Evolutionary conservation across 2,329 filamentous ascomycete species (phyloP).

Genomic region (Ophidiomyces ophidiicola): DNA sequence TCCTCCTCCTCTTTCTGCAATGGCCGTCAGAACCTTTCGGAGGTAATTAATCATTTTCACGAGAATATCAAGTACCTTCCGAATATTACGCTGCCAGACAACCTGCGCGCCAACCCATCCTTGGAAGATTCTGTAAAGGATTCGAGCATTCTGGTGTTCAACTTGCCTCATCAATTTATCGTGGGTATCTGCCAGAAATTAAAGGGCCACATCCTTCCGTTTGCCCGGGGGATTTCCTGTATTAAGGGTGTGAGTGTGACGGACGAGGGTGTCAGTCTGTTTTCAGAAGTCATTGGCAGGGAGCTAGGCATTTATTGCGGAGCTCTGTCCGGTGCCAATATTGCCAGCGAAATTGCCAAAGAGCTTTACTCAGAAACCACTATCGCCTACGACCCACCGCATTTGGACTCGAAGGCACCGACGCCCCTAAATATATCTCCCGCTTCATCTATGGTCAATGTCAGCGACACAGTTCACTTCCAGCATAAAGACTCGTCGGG

Average conservation of each 20-base stretch:
- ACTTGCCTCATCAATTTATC: constrained; percentile 85
- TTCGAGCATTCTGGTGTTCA: constrained; percentile 87
- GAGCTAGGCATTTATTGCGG: constrained; percentile 92
- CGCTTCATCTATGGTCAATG: constrained; percentile 35
- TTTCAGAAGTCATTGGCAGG: constrained; percentile 88
- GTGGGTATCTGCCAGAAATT: constrained; percentile 71
- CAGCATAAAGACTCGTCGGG: constrained; percentile 60
- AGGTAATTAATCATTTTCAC: constrained; percentile 79
- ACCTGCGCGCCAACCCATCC: constrained; percentile 40
- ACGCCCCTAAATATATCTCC: constrained; percentile 46
- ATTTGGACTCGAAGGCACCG: constrained; percentile 69
- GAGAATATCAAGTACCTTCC: constrained; percentile 98
- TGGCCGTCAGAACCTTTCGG: constrained; percentile 72
- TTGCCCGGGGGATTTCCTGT: constrained; percentile 85
- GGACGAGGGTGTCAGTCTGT: constrained; percentile 72
- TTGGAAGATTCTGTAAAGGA: constrained; percentile 61
- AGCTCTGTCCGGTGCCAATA: constrained; percentile 89
- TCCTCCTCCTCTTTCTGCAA: constrained; percentile 44
- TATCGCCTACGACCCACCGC: constrained; percentile 86
- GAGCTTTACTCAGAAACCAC: constrained; percentile 98
- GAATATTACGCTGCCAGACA: constrained; percentile 67
- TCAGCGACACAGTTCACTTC: constrained; percentile 36
- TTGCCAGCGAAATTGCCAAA: constrained; percentile 83
- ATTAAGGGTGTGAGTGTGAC: constrained; percentile 96
- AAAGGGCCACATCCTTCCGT: constrained; percentile 79